Base-by-base conservation (phyloP, 176 grass and related monocot genomes). In the Bolboschoenus planiculmis region DNA sequence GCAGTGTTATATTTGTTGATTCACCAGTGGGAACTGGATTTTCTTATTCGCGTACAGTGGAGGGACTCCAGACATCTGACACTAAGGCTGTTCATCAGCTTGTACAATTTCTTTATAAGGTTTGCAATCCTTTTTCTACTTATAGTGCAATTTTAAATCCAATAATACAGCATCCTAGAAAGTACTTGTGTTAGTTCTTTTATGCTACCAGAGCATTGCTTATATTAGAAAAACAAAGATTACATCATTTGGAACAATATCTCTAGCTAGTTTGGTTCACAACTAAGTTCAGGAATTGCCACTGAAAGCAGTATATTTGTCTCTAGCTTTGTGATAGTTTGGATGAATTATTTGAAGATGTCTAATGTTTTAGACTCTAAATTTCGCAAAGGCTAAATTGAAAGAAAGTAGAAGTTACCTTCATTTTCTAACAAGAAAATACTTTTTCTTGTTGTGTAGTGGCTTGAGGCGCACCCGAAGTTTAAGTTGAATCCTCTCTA, bases 1-100 rank as follows among this genome's bases (percentile, higher is more conserved):
- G 83, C 90, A 97, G 70, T 63, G 50, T 94, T 0, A 94, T 97
- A 50, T 97, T 92, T 79, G 2, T 97, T 3, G 94, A 93, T 74
- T 93, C 91, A 2, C 93, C 89, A 0, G 67, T 85, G 6, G 91
- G 91, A 35, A 31, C 91, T 58, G 88, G 94, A 6, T 97, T 97
- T 73, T 94, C 91, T 4, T 97, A 92, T 50, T 85, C 90, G 3
- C 2, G 26, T 29, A 51, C 71, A 7, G 4, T 62, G 3, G 20
- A 92, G 42, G 82, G 90, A 3, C 79, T 56, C 30, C 18, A n/a
- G 18, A 66, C 81, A 4, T 88, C 88, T 50, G 91, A 93, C 36
- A 84, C 67, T 9, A 33, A 78, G 55, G 81, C 71, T 14, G 63
- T 76, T 35, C 24, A n/a, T 18, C 88, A 89, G 5, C 76, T 90